Evolutionary conservation across 2,329 filamentous ascomycete species (phyloP).

Genomic region (Aspergillus ochraceoroseus): DNA sequence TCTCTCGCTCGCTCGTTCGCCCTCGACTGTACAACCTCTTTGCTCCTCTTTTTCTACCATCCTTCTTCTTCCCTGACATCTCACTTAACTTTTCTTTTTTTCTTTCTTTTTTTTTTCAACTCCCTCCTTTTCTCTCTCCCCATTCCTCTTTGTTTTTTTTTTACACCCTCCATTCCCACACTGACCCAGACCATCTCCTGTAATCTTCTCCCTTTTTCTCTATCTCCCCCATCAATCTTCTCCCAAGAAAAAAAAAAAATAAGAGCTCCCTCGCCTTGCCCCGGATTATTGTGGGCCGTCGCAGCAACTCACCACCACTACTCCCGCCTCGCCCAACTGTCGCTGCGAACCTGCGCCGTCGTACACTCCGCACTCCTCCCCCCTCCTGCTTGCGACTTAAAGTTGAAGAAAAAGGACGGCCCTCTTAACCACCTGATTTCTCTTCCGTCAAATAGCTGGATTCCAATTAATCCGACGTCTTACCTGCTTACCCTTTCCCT

Average conservation of each 20-base stretch:
- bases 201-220: slow-evolving; percentile 12
- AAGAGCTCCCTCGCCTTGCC: slow-evolving; percentile 13
- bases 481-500: slow-evolving; percentile 12
- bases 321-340: slow-evolving; percentile 13
- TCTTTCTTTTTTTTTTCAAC: slow-evolving; percentile 16
- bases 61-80: slow-evolving; percentile 13
- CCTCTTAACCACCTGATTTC: slow-evolving; percentile 10
- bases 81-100: slow-evolving; percentile 10
- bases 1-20: too few relatives aligned
- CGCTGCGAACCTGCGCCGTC: slow-evolving; percentile 22
- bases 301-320: slow-evolving; percentile 17
- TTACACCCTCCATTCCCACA: too few relatives aligned
- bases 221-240: slow-evolving; percentile 15
- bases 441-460: slow-evolving; percentile 12
- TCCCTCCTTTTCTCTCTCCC: slow-evolving; percentile 11
- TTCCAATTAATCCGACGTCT: slow-evolving; percentile 4
- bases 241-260: too few relatives aligned
- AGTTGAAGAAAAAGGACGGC: slow-evolving; percentile 4
- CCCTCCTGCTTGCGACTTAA: slow-evolving; percentile 7
- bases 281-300: slow-evolving; percentile 15
- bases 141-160: slow-evolving; percentile 17
- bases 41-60: slow-evolving; percentile 18
- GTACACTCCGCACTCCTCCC: slow-evolving; percentile 11
- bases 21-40: slow-evolving; percentile 18
- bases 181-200: slow-evolving; percentile 15